Conservation (phyloP, 2,329 filamentous ascomycete species). For the Tolypocladium ophioglossoides region DNA sequence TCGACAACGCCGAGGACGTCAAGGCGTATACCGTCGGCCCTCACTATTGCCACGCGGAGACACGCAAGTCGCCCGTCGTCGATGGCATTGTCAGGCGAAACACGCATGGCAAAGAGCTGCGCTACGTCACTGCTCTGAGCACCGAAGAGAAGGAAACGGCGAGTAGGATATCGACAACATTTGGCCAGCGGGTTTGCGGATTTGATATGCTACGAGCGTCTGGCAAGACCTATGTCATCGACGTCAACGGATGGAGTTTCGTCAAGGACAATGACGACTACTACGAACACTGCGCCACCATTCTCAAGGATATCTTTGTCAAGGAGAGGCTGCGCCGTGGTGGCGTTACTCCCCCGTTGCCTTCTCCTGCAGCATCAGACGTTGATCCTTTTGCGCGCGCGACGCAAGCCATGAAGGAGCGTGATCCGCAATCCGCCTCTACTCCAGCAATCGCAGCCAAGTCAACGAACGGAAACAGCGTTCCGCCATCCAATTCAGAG, state of each 20-base stretch:
- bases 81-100: conserved; percentile 93
- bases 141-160: conserved; percentile 78
- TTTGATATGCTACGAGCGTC: conserved; percentile 86
- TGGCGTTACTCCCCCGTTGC: conserved; percentile 46
- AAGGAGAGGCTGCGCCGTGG: conserved; percentile 60
- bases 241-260: conserved; percentile 99
- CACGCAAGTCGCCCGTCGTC: conserved; percentile 91
- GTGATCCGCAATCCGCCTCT: conserved; percentile 19
- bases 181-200: conserved; percentile 90
- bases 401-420: conserved; percentile 25
- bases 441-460: conserved; percentile 13
- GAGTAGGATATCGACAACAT: conserved; percentile 78
- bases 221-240: conserved; percentile 92
- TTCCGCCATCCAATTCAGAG: conserved; percentile 9
- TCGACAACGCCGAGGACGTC: conserved; percentile 95
- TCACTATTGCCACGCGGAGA: conserved; percentile 91
- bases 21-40: conserved; percentile 97
- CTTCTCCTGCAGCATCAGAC: conserved; percentile 36
- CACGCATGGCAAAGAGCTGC: conserved; percentile 92
- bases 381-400: conserved; percentile 27
- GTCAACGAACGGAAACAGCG: conserved; percentile 13
- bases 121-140: conserved; percentile 81
- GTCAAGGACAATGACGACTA: conserved; percentile 99
- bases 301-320: conserved; percentile 80
- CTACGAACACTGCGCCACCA: conserved; percentile 82